phyloP scores from a whole-genome alignment of 768 basidiomycete species.

The Cantharellus cinnabarinus region DNA sequence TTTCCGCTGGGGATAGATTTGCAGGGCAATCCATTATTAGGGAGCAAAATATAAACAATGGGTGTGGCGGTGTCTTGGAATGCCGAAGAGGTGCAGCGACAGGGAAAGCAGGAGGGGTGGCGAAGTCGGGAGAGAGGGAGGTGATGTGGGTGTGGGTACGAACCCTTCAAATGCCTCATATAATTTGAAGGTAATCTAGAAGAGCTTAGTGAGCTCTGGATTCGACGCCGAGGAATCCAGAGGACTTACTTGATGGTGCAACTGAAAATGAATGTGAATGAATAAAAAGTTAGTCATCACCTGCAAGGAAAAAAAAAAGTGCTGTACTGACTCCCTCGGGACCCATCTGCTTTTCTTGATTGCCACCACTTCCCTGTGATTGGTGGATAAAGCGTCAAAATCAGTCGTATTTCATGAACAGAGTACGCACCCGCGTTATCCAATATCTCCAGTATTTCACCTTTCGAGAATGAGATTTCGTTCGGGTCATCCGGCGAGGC shows the following conservation, averaged over 20 bases:
- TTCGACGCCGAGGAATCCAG: background rate
- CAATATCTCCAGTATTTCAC: slow-evolving; percentile 77
- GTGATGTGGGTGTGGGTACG: background rate
- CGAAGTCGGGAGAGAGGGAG: background rate
- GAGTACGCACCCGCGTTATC: slow-evolving; percentile 44
- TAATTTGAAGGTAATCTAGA: slow-evolving; percentile 9
- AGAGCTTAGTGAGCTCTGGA: background rate
- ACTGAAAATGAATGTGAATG: slow-evolving; percentile 1
- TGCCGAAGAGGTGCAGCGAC: background rate
- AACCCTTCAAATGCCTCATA: background rate
- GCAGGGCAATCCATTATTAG: too few species aligned
- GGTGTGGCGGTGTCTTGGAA: background rate
- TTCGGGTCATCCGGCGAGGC: slow-evolving; percentile 92
- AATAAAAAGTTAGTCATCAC: background rate
- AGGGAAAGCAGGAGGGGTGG: background rate
- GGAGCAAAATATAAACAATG: background rate
- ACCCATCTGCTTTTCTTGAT: slow-evolving; percentile 56
- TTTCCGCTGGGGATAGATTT: too few species aligned
- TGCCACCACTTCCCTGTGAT: slow-evolving; percentile 66
- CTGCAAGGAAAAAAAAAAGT: background rate
- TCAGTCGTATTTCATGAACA: background rate
- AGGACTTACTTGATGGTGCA: slow-evolving; percentile 10
- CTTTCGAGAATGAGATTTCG: slow-evolving; percentile 85
- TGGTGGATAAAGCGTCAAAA: too few species aligned
- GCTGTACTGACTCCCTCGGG: slow-evolving; percentile 9